These are phyloP conservation scores for Gentiana dahurica DNA, from an alignment of 257 asterid genomes.

Conservation along the genomic window DNA sequence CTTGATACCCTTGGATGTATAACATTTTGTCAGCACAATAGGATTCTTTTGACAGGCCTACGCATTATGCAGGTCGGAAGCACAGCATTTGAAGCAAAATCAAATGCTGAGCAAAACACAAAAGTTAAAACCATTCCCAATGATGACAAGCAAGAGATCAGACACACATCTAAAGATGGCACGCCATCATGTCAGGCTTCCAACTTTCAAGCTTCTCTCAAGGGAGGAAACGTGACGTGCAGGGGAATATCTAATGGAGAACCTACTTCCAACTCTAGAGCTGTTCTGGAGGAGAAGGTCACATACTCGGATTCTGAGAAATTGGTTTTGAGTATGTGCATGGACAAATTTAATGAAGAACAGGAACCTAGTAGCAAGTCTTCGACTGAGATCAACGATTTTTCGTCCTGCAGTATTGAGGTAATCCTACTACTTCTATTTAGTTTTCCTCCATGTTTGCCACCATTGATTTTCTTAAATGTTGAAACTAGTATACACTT, in stretches of 20 bases:
- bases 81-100: not conserved
- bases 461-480: too few species aligned
- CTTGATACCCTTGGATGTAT: not conserved
- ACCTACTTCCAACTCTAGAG: too few species aligned
- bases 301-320: not conserved
- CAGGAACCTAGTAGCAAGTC: conserved; percentile 1
- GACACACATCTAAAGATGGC: not conserved
- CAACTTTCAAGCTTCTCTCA: not conserved
- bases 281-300: not conserved
- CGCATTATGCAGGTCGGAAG: conserved; percentile 13
- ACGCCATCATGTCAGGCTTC: not conserved
- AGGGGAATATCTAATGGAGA: too few species aligned
- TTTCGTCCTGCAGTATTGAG: conserved; percentile 9
- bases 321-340: not conserved
- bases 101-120: conserved; percentile 4
- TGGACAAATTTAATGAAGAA: not conserved
- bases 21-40: not conserved
- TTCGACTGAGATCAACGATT: not conserved
- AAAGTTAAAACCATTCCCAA: not conserved
- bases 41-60: not conserved
- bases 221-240: too few species aligned
- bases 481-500: too few species aligned
- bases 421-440: conserved; percentile 6
- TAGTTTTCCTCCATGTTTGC: not conserved
- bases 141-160: not conserved